phyloP scores from a whole-genome alignment of 2,329 filamentous ascomycete species.

The Paecilomyces niveus region DNA sequence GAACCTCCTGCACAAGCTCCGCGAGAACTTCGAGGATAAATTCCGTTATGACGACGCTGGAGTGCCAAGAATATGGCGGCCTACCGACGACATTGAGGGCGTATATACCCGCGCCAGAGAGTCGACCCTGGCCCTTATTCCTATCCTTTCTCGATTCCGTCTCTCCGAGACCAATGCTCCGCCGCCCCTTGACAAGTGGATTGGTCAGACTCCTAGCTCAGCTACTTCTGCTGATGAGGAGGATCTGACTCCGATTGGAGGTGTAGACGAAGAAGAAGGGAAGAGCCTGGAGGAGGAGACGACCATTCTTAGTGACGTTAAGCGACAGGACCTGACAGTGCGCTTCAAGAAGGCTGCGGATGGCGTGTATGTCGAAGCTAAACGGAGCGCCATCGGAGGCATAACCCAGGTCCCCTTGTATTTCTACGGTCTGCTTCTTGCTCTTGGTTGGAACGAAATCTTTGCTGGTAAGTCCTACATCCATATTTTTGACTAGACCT shows the following conservation, averaged over 20 bases:
- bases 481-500: neutral
- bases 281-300: slow-evolving; percentile 95
- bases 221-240: slow-evolving; percentile 81
- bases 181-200: slow-evolving; percentile 77
- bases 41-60: slow-evolving; percentile 96
- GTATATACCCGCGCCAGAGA: slow-evolving; percentile 88
- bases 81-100: slow-evolving; percentile 94
- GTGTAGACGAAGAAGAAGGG: slow-evolving; percentile 88
- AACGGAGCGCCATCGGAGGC: slow-evolving; percentile 90
- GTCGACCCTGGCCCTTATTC: slow-evolving; percentile 84
- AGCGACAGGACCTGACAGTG: slow-evolving; percentile 83
- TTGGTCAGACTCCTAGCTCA: slow-evolving; percentile 68
- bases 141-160: slow-evolving; percentile 77
- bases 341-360: slow-evolving; percentile 98
- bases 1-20: slow-evolving; percentile 87
- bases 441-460: slow-evolving; percentile 98
- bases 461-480: slow-evolving; percentile 63
- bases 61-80: slow-evolving; percentile 93
- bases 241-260: slow-evolving; percentile 79
- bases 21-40: slow-evolving; percentile 98
- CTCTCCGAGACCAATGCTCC: slow-evolving; percentile 65
- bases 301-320: slow-evolving; percentile 83
- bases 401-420: slow-evolving; percentile 91
- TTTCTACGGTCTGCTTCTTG: slow-evolving; percentile 83
- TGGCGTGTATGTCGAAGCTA: slow-evolving; percentile 95